Evolutionary conservation across 768 basidiomycete genomes (phyloP), one percentile per base, ranked within the genome.

Genomic region (Kwoniella bestiolae): DNA sequence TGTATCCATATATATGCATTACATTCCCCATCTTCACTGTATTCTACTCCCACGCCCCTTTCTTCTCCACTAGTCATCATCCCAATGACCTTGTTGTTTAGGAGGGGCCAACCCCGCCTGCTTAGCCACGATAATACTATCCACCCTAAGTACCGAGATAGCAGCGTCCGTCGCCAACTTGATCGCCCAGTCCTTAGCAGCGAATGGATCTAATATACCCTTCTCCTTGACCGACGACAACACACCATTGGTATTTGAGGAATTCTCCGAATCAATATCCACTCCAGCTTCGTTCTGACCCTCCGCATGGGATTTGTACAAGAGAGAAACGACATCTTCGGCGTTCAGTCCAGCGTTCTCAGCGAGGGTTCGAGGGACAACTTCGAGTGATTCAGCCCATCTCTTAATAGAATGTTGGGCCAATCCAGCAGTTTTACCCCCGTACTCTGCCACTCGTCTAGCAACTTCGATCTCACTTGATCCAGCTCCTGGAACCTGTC

Each of bases 91-190:
- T 56, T 63, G 65, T 66, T 79, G 77, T 61, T 79, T 79, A 25
- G 80, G 80, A 45, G 80, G 78, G 25, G 76, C 75, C 21, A 81
- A 74, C 46, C 80, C 80, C 28, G 80, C 78, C 63, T 79, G 78
- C 65, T 92, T 92, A 83, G 90, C 91, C 87, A 94, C 93, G 83
- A 97, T 96, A 79, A 98, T 97, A 76, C 91, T 92, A 82, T 99
- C 96, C 6, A 99, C 96, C 67, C 90, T 90, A 60, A 99, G 86
- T 31, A 81, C 78, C 8, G 70, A 68, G 47, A 81, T 77, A 25
- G 80, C 80, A 11, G 78, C 80, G 47, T 77, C 80, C 9, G 80
- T 79, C 32, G 78, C 80, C 41, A 81, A 56, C 66, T 81, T 81
- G 66, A 81, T 72, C 5, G 80, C 80, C 80, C 80, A 81, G 52